Base-by-base conservation (phyloP, 2,329 filamentous ascomycete genomes). In the Paracoccidioides brasiliensis region DNA sequence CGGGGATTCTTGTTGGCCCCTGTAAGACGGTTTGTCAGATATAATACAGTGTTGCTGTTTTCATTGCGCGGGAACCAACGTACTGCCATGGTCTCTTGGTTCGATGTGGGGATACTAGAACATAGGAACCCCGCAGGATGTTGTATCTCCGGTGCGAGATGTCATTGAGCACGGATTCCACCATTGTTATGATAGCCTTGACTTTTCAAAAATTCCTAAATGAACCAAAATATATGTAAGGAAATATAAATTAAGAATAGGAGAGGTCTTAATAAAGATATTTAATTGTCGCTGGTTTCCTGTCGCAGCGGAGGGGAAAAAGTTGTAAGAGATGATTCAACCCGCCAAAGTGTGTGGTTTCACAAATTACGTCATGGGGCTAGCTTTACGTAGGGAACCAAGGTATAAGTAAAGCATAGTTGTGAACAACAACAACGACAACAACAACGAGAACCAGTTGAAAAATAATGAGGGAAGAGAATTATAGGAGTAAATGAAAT, bases 71-170 rank as follows among this genome's bases (percentile, higher is more conserved):
- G 22, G 22, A 40, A 35, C 45, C 53, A 9, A 76, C 87, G 80
- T 77, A 95, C 88, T 96, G 93, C 93, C 93, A 98, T 66, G 93
- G 93, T 61, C 93, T 81, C 80, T 97, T 97, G 54, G 90, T 97
- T 55, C 93, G 80, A 72, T 98, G 93, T 58, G 93, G 93, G 14
- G 93, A 97, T 12, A 98, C 93, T 41, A 98, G 80, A 58, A 98
- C 80, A 86, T 90, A 95, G 59, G 86, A 89, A 59, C 88, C 90
- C 61, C 88, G 85, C 59, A 98, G 78, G 54, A 89, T 88, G 69
- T 98, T 98, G 72, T 86, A 97, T 69, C 93, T 85, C 65, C 93
- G 80, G 70, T 98, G 93, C 44, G 93, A 95, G 66, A 98, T 97
- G 70, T 98, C 91, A 76, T 97, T 84, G 52, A 98, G 83, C 52